Base-by-base conservation (phyloP, 1,284 basidiomycete species). In the Puccinia triticina region DNA sequence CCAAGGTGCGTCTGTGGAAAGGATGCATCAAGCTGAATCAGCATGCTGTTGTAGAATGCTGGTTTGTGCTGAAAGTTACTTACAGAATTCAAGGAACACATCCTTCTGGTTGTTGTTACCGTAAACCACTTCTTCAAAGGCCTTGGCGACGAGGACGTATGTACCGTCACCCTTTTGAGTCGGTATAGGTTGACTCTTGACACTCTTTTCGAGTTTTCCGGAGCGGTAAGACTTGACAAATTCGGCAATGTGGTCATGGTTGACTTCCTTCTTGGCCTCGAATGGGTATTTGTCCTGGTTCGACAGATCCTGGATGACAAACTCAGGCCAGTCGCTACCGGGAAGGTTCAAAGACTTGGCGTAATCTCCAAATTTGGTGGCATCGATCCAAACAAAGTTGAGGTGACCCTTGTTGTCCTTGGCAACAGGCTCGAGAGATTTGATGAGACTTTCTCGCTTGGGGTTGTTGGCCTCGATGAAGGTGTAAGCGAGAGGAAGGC, bases 331-430 rank as follows among this genome's bases (percentile, higher is more conserved):
- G 86, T 92, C 92, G 83, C 89, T 88, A 84, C 91, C 88, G 86
- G 94, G 92, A 84, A 99, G 90, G 90, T 97, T 98, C 84, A 99
- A 91, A 14, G 93, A 93, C 89, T 95, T 96, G 85, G 93, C 97
- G 89, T 99, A 97, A 86, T 98, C 95, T 86, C 91, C 92, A 86
- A 96, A 99, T 88, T 95, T 95, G 89, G 92, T 89, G 32, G 94
- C 95, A 88, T 99, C 97, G 86, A 99, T 99, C 92, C 92, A 97
- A 84, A 99, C 96, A 88, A 99, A 96, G 92, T 97, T 98, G 87
- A 98, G 86, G 88, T 94, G 92, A 86, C 92, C 91, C 88, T 94
- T 95, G 90, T 91, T 90, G 86, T 91, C 91, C 83, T 91, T 89
- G 40, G 96, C 96, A 81, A 96, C 87, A 1, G 93, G 91, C 85